Evolutionary conservation across 148 eudicot genomes (phyloP).

Genomic region (Beta vulgaris): DNA sequence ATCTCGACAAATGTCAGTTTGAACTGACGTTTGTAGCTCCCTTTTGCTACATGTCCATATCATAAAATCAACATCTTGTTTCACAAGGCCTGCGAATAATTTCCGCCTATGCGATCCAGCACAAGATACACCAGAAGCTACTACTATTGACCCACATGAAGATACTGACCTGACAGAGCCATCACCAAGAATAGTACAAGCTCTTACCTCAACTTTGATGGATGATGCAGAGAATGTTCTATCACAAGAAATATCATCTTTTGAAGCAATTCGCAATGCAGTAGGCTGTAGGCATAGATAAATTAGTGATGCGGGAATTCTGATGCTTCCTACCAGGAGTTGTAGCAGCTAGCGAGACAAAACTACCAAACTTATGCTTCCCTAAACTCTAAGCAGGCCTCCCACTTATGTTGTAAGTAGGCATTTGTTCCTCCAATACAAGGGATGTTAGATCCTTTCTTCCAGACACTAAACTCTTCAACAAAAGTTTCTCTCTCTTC

Average conservation of each 20-base stretch:
- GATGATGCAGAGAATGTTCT: conserved; percentile 25
- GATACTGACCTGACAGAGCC: conserved; percentile 24
- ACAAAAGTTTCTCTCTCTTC: conserved; percentile 18
- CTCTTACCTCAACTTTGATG: conserved; percentile 3
- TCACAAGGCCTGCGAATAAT: conserved; percentile 19
- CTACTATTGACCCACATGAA: conserved; percentile 23
- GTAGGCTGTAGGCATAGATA: conserved; percentile 12
- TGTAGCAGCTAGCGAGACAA: conserved; percentile 9
- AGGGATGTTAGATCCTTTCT: conserved; percentile 16
- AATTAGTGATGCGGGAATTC: conserved; percentile 14
- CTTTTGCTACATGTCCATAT: conserved; percentile 17
- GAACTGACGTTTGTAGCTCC: conserved; percentile 16
- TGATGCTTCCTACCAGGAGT: conserved; percentile 16
- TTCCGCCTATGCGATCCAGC: conserved; percentile 18
- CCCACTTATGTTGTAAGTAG: conserved; percentile 15
- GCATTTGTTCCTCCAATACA: conserved; percentile 19
- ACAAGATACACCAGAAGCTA: conserved; percentile 25
- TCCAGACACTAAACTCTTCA: conserved; percentile 23
- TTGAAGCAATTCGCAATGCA: conserved; percentile 16
- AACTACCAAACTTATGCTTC: conserved; percentile 19
- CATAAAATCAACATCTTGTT: conserved; percentile 11
- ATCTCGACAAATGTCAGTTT: conserved; percentile 14
- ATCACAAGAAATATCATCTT: conserved; percentile 4
- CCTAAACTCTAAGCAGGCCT: conserved; percentile 23
- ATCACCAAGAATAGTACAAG: conserved; percentile 10